Evolutionary conservation across 2,329 filamentous ascomycete species (phyloP).

Genomic region (Microdochium paspali): DNA sequence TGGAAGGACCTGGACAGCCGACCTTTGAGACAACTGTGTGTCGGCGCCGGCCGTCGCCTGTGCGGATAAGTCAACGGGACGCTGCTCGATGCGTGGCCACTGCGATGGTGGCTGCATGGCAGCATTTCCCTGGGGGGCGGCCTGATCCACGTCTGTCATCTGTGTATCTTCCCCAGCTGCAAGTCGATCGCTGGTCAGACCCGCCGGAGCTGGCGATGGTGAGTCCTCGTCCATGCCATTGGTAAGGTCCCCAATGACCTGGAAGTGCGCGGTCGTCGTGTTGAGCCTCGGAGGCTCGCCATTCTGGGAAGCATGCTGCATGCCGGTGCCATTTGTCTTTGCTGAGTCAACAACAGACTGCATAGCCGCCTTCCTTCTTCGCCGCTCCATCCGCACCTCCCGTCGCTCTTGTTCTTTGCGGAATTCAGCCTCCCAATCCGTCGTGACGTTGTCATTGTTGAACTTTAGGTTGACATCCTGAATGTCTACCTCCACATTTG

Average conservation of each 20-base stretch:
- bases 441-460: conserved; percentile 43
- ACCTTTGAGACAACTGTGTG: conserved; percentile 56
- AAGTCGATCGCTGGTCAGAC: not conserved
- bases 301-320: conserved; percentile 13
- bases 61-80: conserved; percentile 22
- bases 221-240: conserved; percentile 42
- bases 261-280: conserved; percentile 40
- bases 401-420: conserved; percentile 50
- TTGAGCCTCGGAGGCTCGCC: conserved; percentile 39
- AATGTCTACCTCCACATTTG: conserved; percentile 93
- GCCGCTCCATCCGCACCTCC: conserved; percentile 26
- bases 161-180: conserved; percentile 42
- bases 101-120: conserved; percentile 41
- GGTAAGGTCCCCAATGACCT: conserved; percentile 47
- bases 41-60: conserved; percentile 32
- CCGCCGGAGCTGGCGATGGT: conserved; percentile 21
- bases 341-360: conserved; percentile 42
- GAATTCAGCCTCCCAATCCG: conserved; percentile 68
- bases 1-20: conserved; percentile 47
- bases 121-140: conserved; percentile 31
- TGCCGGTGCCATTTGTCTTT: conserved; percentile 34
- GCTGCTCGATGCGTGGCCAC: conserved; percentile 21
- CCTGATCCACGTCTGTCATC: conserved; percentile 47
- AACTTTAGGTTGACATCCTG: conserved; percentile 63
- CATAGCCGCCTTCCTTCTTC: conserved; percentile 48